Percentiles rank a stretch among this genome's conserved stretches.
Conservation (phyloP, 2,329 filamentous ascomycete genomes). For the Stachybotrys chlorohalonatus region DNA sequence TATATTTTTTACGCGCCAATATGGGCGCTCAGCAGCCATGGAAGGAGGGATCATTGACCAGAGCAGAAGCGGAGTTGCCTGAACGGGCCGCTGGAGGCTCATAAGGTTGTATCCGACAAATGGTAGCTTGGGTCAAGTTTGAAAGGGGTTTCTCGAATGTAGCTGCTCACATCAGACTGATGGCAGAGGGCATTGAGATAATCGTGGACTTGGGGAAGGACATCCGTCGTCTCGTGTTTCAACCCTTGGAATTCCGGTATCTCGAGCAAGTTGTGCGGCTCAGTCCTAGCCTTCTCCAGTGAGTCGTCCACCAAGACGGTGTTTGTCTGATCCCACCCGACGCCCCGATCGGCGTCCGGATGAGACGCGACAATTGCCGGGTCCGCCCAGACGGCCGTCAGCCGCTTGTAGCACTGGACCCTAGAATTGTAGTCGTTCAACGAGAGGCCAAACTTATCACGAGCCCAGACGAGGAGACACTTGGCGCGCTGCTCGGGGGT, state of each 20-base stretch:
- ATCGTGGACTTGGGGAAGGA: slow-evolving; percentile 52
- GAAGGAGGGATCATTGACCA: too few relatives aligned
- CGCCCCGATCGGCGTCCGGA: slow-evolving; percentile 28
- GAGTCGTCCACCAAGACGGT: slow-evolving; percentile 89
- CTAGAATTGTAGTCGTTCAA: slow-evolving; percentile 55
- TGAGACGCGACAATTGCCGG: slow-evolving; percentile 31
- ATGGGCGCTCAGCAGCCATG: too few relatives aligned
- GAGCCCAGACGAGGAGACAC: slow-evolving; percentile 66
- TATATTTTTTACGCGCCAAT: too few relatives aligned
- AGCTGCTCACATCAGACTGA: slow-evolving; percentile 54
- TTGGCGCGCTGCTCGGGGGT: slow-evolving; percentile 37
- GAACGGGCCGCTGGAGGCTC: neutral
- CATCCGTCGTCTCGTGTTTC: slow-evolving; percentile 25
- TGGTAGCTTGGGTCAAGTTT: slow-evolving; percentile 20
- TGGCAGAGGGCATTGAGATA: slow-evolving; percentile 47
- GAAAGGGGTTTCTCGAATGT: slow-evolving; percentile 45
- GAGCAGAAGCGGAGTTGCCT: too few relatives aligned
- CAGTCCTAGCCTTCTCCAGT: slow-evolving; percentile 65
- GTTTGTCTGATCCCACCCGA: slow-evolving; percentile 69
- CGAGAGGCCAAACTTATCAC: slow-evolving; percentile 65
- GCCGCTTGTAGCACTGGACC: slow-evolving; percentile 83
- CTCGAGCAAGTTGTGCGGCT: slow-evolving; percentile 75
- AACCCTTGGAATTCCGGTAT: slow-evolving; percentile 66
- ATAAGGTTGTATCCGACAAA: neutral
- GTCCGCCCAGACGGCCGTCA: slow-evolving; percentile 62